Conservation (phyloP, 495 filamentous ascomycete genomes). For the Jackrogersella multiformis region DNA sequence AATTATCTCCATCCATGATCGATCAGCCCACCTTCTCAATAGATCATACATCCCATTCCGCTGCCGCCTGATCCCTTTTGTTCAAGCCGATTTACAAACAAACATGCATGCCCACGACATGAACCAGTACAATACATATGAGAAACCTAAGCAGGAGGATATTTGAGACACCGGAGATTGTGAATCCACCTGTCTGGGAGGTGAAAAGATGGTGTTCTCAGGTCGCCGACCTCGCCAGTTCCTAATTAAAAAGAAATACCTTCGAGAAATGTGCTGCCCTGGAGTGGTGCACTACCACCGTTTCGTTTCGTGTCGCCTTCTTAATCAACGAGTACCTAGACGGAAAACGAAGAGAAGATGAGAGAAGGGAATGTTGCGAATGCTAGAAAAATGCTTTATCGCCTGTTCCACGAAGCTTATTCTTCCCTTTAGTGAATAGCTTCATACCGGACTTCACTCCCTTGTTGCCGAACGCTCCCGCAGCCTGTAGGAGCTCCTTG, state of each 20-base stretch:
- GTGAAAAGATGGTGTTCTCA: not conserved
- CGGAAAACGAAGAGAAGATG: conserved; percentile 27
- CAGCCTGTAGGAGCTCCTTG: conserved; percentile 85
- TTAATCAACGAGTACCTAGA: conserved; percentile 24
- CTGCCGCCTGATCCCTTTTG: conserved; percentile 10
- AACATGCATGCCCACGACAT: conserved; percentile 16
- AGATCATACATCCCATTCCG: conserved; percentile 25
- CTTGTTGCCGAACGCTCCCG: conserved; percentile 60
- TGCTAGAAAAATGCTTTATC: conserved; percentile 80
- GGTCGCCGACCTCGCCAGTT: not conserved
- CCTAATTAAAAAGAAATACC: conserved; percentile 21
- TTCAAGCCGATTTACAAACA: conserved; percentile 29
- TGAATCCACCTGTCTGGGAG: not conserved
- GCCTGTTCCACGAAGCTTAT: conserved; percentile 73
- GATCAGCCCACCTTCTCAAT: conserved; percentile 11
- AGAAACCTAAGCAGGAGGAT: conserved; percentile 12
- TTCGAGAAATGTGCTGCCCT: conserved; percentile 10
- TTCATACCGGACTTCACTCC: conserved; percentile 78
- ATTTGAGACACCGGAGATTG: conserved; percentile 1
- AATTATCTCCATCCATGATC: conserved; percentile 32
- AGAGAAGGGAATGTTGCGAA: conserved; percentile 47
- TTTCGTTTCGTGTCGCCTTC: conserved; percentile 19
- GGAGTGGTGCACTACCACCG: conserved; percentile 21
- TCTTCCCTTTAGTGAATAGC: conserved; percentile 85
- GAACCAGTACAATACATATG: conserved; percentile 31